These are phyloP conservation scores for Colletotrichum godetiae DNA, from an alignment of 2,329 filamentous ascomycete genomes.

Conservation along the genomic window DNA sequence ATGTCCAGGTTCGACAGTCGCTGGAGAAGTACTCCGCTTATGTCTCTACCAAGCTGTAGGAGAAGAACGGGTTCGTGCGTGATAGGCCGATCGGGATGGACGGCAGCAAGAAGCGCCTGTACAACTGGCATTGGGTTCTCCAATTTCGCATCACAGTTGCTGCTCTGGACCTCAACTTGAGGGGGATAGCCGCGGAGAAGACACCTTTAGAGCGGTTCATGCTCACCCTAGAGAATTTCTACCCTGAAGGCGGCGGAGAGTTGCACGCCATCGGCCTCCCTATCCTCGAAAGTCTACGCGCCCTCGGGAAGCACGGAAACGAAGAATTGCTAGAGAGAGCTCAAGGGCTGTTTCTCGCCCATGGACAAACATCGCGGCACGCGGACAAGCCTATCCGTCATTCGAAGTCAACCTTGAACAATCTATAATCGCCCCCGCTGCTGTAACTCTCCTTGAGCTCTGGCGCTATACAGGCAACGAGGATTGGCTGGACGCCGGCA, in stretches of 20 bases:
- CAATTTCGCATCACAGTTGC: constrained; percentile 24
- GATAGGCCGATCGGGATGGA: constrained; percentile 6
- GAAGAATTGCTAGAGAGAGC: background rate
- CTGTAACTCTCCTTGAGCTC: constrained; percentile 57
- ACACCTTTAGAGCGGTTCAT: constrained; percentile 14
- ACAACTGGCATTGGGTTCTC: constrained; percentile 33
- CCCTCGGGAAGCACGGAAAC: background rate
- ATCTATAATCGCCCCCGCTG: constrained; percentile 34
- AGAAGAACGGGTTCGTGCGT: constrained; percentile 20
- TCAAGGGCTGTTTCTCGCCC: background rate
- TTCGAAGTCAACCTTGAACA: constrained; percentile 36
- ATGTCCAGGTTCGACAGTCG: constrained; percentile 5
- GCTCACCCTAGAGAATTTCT: constrained; percentile 28
- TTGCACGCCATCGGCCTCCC: constrained; percentile 32
- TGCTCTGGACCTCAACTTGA: background rate
- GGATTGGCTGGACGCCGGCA: constrained; percentile 45
- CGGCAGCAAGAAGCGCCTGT: constrained; percentile 18
- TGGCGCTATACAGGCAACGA: constrained; percentile 53
- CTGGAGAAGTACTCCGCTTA: constrained; percentile 18
- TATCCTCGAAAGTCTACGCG: constrained; percentile 17
- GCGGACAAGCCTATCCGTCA: constrained; percentile 21
- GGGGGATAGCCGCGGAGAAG: background rate
- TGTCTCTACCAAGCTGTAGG: constrained; percentile 29
- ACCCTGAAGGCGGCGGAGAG: constrained; percentile 21
- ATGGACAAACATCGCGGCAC: constrained; percentile 8